Evolutionary conservation across 108 stramenopile species (phyloP), one percentile per base, ranked within the genome.

Genomic region (Parietichytrium sp.): DNA sequence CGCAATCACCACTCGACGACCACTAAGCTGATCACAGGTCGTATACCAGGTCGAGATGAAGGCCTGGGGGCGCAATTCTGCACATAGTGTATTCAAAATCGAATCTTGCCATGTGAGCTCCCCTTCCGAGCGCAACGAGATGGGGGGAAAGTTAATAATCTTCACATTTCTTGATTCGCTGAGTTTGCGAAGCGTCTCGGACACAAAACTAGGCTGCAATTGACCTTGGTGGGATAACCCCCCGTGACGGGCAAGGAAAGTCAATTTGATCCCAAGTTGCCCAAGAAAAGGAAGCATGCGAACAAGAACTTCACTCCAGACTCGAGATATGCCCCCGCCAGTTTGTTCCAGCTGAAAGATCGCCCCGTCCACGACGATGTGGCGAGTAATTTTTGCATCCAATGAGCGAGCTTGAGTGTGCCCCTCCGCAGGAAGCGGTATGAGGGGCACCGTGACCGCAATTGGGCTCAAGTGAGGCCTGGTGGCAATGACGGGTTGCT

Each of bases 261-360:
- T n/a, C n/a, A n/a, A n/a, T n/a, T n/a, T n/a, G n/a, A n/a, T n/a
- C n/a, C n/a, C n/a, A n/a, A n/a, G n/a, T n/a, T n/a, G n/a, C n/a
- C n/a, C n/a, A n/a, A n/a, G n/a, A n/a, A n/a, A n/a, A n/a, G n/a
- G n/a, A 27, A 72, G 61, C 8, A 10, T 8, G 10, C 42, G 61
- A n/a, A 42, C 61, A n/a, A 85, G 48, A 3, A 85, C 31, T 25
- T 27, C 42, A 3, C 25, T 25, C 84, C 84, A 85, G 6, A 85
- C 79, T 2, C 84, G 78, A 15, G 23, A 4, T 48, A 85, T 79
- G 47, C 84, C 84, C 13, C 51, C 51, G 4, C 26, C 31, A 48
- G 30, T 54, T 15, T 84, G n/a, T n/a, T n/a, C n/a, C 7, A 80
- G 50, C 31, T 86, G 85, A 27, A 86, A 86, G n/a, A 81, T 54